Conservation (phyloP, 2,329 filamentous ascomycete genomes). For the Xylaria sp. region DNA sequence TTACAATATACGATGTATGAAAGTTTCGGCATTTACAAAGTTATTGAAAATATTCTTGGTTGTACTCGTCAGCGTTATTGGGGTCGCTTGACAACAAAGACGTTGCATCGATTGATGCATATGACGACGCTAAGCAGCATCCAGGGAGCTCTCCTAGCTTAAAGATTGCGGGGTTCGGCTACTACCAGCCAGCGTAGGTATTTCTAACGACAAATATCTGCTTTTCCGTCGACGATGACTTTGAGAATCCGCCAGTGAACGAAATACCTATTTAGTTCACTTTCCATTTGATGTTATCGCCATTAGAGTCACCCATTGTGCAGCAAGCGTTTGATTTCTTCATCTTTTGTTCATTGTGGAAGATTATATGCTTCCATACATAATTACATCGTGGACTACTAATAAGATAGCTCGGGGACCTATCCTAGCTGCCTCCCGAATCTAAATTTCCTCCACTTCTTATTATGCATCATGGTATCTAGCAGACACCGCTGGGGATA, state of each 20-base stretch:
- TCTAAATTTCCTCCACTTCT: constrained; percentile 1
- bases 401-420: background rate
- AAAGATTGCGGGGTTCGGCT: constrained; percentile 1
- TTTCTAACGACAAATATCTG: too few relatives aligned
- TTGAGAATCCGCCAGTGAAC: too few relatives aligned
- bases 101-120: background rate
- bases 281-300: background rate
- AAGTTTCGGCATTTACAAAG: background rate
- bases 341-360: background rate
- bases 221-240: too few relatives aligned
- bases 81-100: background rate
- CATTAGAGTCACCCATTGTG: background rate
- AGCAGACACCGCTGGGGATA: constrained; percentile 48
- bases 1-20: constrained; percentile 12
- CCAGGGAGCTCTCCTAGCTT: background rate
- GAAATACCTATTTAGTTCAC: background rate
- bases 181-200: too few relatives aligned
- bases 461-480: constrained; percentile 20
- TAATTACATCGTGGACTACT: constrained; percentile 14
- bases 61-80: background rate
- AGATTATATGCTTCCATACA: constrained; percentile 9
- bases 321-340: background rate
- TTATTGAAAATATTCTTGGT: background rate
- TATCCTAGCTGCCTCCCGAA: background rate
- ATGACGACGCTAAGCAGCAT: background rate